Conservation (phyloP, 2,329 filamentous ascomycete genomes). For the Lanzia echinophila region DNA sequence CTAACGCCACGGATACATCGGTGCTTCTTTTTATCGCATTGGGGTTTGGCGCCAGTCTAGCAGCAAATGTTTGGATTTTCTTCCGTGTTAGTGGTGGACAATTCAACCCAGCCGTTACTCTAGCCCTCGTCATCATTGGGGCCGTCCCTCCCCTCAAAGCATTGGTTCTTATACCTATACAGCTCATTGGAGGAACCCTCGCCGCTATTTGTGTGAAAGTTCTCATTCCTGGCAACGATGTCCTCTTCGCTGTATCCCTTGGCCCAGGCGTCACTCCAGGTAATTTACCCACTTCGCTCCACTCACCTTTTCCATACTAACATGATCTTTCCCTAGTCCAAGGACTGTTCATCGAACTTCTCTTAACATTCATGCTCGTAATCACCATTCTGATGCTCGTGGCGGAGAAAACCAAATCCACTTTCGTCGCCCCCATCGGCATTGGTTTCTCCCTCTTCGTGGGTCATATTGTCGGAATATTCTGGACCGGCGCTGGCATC, state of each 20-base stretch:
- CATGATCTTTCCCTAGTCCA: slow-evolving; percentile 21
- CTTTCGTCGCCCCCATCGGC: slow-evolving; percentile 42
- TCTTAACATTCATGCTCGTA: slow-evolving; percentile 40
- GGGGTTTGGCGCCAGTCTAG: slow-evolving; percentile 35
- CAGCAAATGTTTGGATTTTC: slow-evolving; percentile 51
- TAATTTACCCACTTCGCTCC: not conserved
- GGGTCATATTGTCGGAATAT: slow-evolving; percentile 32
- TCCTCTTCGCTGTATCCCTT: slow-evolving; percentile 5
- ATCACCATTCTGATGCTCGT: slow-evolving; percentile 43
- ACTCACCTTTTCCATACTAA: not conserved
- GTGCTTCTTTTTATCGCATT: slow-evolving; percentile 32
- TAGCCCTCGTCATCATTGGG: slow-evolving; percentile 30
- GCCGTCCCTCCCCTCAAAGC: slow-evolving; percentile 24
- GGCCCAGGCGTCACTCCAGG: slow-evolving; percentile 1
- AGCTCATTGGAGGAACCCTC: slow-evolving; percentile 27
- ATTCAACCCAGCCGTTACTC: slow-evolving; percentile 31
- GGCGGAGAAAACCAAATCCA: slow-evolving; percentile 25
- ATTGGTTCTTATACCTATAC: slow-evolving; percentile 22
- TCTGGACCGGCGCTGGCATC: slow-evolving; percentile 41
- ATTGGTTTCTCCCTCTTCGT: slow-evolving; percentile 43
- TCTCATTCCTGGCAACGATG: slow-evolving; percentile 16
- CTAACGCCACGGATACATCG: slow-evolving; percentile 22
- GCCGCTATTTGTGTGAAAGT: slow-evolving; percentile 34
- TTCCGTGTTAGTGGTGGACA: slow-evolving; percentile 43
- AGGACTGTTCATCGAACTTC: slow-evolving; percentile 41